These are phyloP conservation scores for Solanum gracilifrons DNA, from an alignment of 257 asterid genomes.

Conservation along the genomic window DNA sequence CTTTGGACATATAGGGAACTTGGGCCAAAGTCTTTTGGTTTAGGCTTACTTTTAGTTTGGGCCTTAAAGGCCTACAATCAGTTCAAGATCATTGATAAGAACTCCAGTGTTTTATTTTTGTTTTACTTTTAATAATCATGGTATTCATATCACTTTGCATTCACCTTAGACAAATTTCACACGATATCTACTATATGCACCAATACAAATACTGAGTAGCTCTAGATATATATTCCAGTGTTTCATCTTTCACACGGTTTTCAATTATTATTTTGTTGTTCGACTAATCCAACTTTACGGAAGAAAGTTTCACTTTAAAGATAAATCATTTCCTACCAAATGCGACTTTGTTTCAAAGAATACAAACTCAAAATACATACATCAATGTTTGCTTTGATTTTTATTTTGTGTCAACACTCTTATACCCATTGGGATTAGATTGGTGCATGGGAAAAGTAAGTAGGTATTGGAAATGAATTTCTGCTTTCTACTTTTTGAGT, in stretches of 20 bases:
- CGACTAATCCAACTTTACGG: too few relatives aligned
- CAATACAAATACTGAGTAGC: background rate
- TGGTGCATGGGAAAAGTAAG: background rate
- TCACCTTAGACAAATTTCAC: background rate
- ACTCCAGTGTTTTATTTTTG: too few relatives aligned
- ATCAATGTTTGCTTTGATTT: background rate
- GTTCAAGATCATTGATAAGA: too few relatives aligned
- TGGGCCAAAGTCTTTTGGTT: background rate
- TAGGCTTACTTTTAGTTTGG: background rate
- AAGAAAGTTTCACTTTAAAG: too few relatives aligned
- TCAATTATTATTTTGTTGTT: background rate
- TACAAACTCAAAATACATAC: background rate
- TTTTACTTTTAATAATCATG: too few relatives aligned
- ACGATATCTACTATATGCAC: background rate
- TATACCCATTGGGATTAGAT: background rate
- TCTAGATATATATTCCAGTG: too few relatives aligned
- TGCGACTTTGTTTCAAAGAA: too few relatives aligned
- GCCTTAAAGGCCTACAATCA: background rate
- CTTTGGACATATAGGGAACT: background rate
- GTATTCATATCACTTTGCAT: background rate
- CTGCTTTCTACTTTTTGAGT: background rate
- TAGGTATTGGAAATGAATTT: background rate
- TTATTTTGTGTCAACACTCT: background rate
- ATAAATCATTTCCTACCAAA: too few relatives aligned
- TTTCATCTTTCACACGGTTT: background rate